These are phyloP conservation scores for Bifiguratus adelaidae DNA, from an alignment of 192 early-diverging fungal species.

Conservation along the genomic window DNA sequence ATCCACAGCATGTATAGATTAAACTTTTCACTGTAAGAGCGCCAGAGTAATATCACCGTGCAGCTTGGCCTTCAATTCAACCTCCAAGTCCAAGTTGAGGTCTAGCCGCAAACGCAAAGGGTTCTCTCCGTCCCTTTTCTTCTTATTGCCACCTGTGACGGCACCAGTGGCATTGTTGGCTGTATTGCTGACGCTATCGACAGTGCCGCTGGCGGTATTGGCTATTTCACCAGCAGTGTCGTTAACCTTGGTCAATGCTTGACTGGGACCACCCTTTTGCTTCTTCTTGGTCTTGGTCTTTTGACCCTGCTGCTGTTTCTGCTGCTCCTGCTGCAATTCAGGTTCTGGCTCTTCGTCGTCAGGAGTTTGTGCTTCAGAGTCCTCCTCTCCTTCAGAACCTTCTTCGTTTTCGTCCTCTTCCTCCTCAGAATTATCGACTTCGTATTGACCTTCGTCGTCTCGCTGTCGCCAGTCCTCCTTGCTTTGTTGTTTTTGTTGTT, in stretches of 20 bases:
- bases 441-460: background rate
- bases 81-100: conserved; percentile 11
- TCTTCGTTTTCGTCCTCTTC: background rate
- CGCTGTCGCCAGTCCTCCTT: background rate
- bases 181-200: conserved; percentile 1
- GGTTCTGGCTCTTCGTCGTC: background rate
- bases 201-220: background rate
- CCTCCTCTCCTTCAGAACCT: background rate
- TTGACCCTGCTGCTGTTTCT: no score
- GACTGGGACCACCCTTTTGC: background rate
- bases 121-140: conserved; percentile 1
- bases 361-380: background rate
- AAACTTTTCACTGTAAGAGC: no score
- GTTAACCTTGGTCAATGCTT: no score
- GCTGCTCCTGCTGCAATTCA: background rate
- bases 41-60: conserved; percentile 13
- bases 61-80: conserved; percentile 8
- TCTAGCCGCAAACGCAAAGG: conserved; percentile 9
- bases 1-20: no score
- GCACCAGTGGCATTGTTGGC: conserved; percentile 4
- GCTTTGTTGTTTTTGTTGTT: background rate
- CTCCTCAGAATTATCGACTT: background rate
- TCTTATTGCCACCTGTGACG: conserved; percentile 5
- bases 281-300: background rate
- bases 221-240: background rate